phyloP scores from a whole-genome alignment of 2,329 filamentous ascomycete genomes.

The Venturia nashicola region DNA sequence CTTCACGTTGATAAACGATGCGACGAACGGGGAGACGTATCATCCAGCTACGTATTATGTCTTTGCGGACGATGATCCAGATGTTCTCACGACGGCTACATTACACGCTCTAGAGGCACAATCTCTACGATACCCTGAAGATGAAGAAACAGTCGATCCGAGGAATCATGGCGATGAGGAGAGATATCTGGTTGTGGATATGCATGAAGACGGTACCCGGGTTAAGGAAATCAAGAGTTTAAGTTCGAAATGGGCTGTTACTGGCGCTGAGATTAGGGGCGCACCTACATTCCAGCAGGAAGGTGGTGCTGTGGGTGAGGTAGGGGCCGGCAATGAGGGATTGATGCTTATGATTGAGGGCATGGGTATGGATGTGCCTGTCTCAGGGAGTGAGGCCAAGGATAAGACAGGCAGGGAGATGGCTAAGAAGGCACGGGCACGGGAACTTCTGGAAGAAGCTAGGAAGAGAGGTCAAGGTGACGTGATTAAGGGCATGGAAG shows the following conservation, averaged over 20 bases:
- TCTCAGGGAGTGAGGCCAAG: background rate
- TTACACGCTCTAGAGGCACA: conserved; percentile 40
- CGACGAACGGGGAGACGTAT: conserved; percentile 57
- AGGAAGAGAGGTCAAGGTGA: conserved; percentile 3
- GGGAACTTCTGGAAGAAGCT: conserved; percentile 4
- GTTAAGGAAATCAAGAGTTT: conserved; percentile 62
- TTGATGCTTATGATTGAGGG: conserved; percentile 55
- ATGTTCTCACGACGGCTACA: conserved; percentile 57
- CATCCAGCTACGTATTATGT: conserved; percentile 87
- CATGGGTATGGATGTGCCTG: conserved; percentile 18
- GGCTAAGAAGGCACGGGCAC: background rate
- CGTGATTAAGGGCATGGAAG: conserved; percentile 8
- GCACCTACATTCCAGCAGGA: conserved; percentile 52
- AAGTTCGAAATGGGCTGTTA: conserved; percentile 59
- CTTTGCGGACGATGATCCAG: conserved; percentile 82
- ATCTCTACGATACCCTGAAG: conserved; percentile 16
- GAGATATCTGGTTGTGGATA: conserved; percentile 45
- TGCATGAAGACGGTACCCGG: conserved; percentile 31
- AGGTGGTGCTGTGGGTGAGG: conserved; percentile 9
- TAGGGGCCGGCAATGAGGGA: conserved; percentile 23
- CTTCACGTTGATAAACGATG: conserved; percentile 75
- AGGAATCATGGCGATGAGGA: conserved; percentile 36
- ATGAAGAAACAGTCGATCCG: conserved; percentile 16
- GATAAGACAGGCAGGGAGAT: background rate
- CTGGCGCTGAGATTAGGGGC: conserved; percentile 38